Base-by-base conservation (phyloP, 2,329 filamentous ascomycete genomes). In the Pyrenophora graminea region DNA sequence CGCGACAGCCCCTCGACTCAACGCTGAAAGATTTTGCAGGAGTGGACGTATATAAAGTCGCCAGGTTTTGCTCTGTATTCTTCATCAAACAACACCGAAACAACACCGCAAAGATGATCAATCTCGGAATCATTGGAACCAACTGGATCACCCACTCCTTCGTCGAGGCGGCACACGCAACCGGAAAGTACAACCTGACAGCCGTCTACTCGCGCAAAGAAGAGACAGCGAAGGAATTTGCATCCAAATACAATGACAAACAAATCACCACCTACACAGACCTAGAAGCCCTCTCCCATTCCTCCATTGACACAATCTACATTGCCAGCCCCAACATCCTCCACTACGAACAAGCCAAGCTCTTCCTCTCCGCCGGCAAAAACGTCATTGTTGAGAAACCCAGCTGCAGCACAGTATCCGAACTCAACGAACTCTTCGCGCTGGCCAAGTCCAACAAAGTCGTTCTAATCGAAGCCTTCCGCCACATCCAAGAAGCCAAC, bases 361-460 rank as follows among this genome's bases (percentile, higher is more conserved):
- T 64, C 13, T 65, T 77, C 32, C 68, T 80, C 30, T 38, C 61
- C 4, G 77, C 74, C 2, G 71, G 73, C 43, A 80, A 80, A 58
- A 73, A 80, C 59, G 77, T 80, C 52, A 71, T 80, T 25, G 64
- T 80, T n/a, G 78, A 80, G 61, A 80, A 80, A 60, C 78, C 78
- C 4, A 74, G 76, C 0, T 77, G 76, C 21, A 74, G 70, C 19
- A 80, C 73, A 1, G 58, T 68, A 21, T 55, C 61, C 2, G 76
- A 80, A 55, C 68, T 79, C 3, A 70, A 77, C 31, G 66, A 74
- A 23, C 64, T 80, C 10, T 78, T 79, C 63, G 55, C 59, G 13
- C 63, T 75, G 12, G 76, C 77, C 1, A 68, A 74, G 37, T 62
- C 68, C 32, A 71, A 78, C 18, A 64, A 67, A 13, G 69, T 79